These are phyloP conservation scores for Pleochaeta shiraiana DNA, from an alignment of 2,329 filamentous ascomycete species.

Conservation along the genomic window DNA sequence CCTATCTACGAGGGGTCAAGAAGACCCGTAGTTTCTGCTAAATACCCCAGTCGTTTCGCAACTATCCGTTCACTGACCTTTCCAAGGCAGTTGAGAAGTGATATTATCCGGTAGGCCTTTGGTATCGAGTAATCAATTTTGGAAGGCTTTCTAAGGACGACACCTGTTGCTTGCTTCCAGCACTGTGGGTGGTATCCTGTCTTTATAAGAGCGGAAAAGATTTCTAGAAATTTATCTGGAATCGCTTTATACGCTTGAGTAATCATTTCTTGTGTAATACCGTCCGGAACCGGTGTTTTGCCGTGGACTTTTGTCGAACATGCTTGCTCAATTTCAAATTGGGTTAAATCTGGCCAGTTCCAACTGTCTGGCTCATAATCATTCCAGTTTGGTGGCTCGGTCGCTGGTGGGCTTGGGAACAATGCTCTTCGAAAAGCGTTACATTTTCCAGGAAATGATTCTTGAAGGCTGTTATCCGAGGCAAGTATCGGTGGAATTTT, in stretches of 20 bases:
- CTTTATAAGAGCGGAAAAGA: background rate
- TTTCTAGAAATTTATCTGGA: background rate
- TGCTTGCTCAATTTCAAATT: background rate
- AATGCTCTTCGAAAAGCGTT: background rate
- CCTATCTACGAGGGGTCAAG: background rate
- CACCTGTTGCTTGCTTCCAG: slow-evolving; percentile 4
- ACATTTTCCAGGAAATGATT: background rate
- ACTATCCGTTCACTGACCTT: background rate
- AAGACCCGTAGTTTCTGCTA: background rate
- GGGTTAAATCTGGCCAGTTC: background rate
- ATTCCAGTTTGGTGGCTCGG: background rate
- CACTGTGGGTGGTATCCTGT: slow-evolving; percentile 3
- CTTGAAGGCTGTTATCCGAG: background rate
- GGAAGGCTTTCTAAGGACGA: background rate
- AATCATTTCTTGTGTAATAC: background rate
- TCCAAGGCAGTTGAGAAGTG: slow-evolving; percentile 3
- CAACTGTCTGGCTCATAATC: background rate
- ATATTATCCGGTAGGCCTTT: slow-evolving; percentile 1
- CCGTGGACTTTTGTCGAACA: background rate
- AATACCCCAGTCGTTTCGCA: slow-evolving; percentile 1
- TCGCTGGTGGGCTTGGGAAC: background rate
- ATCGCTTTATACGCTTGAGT: slow-evolving; percentile 1
- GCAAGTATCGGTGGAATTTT: background rate
- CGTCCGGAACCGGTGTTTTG: background rate
- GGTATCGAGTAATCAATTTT: background rate